Base-by-base conservation (phyloP, 2,329 filamentous ascomycete genomes). In the Tolypocladium inflatum region DNA sequence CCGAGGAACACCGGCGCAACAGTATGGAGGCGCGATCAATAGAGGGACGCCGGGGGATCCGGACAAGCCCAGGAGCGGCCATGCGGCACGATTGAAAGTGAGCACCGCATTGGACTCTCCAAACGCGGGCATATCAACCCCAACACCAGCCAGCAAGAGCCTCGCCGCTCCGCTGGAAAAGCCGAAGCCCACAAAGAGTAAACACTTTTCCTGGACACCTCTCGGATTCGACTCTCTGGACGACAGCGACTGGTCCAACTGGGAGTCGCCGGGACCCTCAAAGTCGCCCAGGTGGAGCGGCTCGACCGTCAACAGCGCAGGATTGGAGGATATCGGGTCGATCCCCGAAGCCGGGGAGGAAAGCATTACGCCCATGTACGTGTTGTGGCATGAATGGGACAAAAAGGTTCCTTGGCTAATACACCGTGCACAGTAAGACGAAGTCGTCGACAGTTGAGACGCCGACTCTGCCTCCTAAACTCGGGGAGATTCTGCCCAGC, bases 171-270 rank as follows among this genome's bases (percentile, higher is more conserved):
- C 63, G 15, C 59, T 64, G n/a, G 69, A 70, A 54, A 73, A 67
- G 59, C 64, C 74, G 38, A 79, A 77, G 63, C 61, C 73, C 1
- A 68, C 59, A 11, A 76, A 73, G 66, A 67, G 71, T 55, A 85
- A 85, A 68, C 80, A 77, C 59, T 85, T 82, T 65, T 85, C 82
- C 26, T 85, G 80, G 80, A 83, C 80, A 23, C 81, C 82, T 2
- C 72, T 85, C 54, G 78, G 79, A 2, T 76, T 82, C 54, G 82
- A 85, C 61, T 75, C 77, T 50, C 74, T 81, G 58, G 79, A 86
- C 61, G 84, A 85, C 65, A 81, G 79, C 63, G 83, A 85, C 69
- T 87, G 84, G 84, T 78, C 80, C 9, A 86, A 80, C 68, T 87
- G 85, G 84, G 84, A 87, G 60, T 78, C 76, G 21, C 77, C 78